phyloP scores from a whole-genome alignment of 768 basidiomycete species.

The Fomitopsis pulvina region DNA sequence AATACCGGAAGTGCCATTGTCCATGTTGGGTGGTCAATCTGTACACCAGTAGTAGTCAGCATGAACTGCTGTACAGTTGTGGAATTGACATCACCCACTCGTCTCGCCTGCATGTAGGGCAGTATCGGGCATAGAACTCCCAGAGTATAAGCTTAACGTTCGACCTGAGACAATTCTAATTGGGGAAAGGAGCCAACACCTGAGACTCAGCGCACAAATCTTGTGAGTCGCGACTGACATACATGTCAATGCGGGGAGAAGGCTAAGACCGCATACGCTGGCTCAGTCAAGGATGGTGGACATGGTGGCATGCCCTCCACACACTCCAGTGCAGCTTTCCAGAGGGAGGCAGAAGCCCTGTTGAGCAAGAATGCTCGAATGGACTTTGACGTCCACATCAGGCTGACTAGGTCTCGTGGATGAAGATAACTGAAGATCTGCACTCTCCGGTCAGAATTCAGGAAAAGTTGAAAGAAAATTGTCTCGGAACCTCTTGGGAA shows the following conservation, averaged over 20 bases:
- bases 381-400: constrained; percentile 1
- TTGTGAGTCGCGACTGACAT: no score
- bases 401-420: constrained; percentile 7
- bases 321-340: not conserved
- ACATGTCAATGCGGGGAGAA: not conserved
- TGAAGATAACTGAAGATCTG: constrained; percentile 3
- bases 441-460: not conserved
- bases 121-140: no score
- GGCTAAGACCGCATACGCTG: not conserved
- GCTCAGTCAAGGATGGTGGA: not conserved
- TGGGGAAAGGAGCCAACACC: no score
- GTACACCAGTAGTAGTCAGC: no score
- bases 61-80: no score
- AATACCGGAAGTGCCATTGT: no score
- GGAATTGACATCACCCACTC: no score
- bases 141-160: no score
- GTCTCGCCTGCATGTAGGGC: no score
- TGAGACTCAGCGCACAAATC: no score
- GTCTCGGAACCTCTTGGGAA: constrained; percentile 2
- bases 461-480: not conserved
- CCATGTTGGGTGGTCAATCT: no score
- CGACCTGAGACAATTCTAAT: no score
- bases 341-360: not conserved
- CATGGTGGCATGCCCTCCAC: not conserved
- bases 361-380: constrained; percentile 7